Evolutionary conservation across 495 filamentous ascomycete species (phyloP), one percentile per base, ranked within the genome.

Genomic region (Sphaerosporella brunnea): DNA sequence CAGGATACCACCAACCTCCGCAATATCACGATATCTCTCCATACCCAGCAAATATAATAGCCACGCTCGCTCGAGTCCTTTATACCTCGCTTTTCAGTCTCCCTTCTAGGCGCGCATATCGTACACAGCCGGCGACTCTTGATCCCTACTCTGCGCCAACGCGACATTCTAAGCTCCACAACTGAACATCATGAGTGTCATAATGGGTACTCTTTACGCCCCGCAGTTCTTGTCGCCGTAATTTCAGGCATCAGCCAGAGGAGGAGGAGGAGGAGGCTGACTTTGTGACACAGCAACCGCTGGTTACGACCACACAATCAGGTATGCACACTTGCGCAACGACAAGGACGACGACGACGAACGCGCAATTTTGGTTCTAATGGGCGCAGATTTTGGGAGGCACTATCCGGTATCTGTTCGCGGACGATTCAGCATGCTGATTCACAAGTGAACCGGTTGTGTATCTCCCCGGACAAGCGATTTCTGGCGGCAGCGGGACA

Each of bases 231-330:
- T 10, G 36, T 23, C 19, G 20, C 11, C 8, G 7, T 18, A 43
- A 43, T 43, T 26, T 26, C 23, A 26, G 11, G 10, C 21, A 24
- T 13, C 21, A 23, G 23, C 10, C 21, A 23, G 3, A 11, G 9
- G 8, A 18, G 23, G 26, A 24, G 40, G 19, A 16, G 23, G 40
- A 26, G 13, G 21, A 26, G 20, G 7, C 21, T 5, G 11, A 25
- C 20, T 23, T 24, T 43, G 30, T 21, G 23, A 10, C 43, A 35
- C 24, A 40, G 51, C 54, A 41, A 62, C 65, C 84, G 90, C 90
- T 64, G 92, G 90, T 55, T 96, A 97, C 67, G 90, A 97, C 70
- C 90, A 97, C 68, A 96, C 90, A 32, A 97, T 97, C 57, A 77
- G 90, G 86, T 93, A 73, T 61, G 73, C 61, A n/a, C n/a, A n/a